A percentile compares a stretch with the other conserved stretches of the same genome.
Evolutionary conservation across 2,329 filamentous ascomycete species (phyloP).

Genomic region (Chrysosporium queenslandicum): DNA sequence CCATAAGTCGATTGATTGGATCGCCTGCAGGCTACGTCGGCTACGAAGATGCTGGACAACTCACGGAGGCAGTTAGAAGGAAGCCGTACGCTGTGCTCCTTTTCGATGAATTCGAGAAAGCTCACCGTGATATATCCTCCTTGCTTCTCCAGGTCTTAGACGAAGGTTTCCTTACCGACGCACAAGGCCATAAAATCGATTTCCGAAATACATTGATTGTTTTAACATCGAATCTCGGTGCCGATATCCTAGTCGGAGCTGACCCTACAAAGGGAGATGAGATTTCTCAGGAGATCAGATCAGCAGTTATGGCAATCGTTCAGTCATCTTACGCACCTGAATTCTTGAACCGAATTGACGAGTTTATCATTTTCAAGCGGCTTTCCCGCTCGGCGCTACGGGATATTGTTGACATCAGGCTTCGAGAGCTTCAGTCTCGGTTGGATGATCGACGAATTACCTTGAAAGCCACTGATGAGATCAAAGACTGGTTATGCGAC

Average conservation of each 20-base stretch:
- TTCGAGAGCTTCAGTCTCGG: conserved; percentile 70
- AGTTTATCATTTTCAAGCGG: conserved; percentile 92
- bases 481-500: conserved; percentile 78
- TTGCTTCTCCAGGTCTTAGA: conserved; percentile 89
- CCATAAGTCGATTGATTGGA: conserved; percentile 83
- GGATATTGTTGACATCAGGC: conserved; percentile 87
- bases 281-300: conserved; percentile 62
- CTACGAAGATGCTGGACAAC: conserved; percentile 90
- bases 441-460: conserved; percentile 77
- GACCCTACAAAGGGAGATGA: conserved; percentile 58
- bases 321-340: conserved; percentile 68
- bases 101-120: conserved; percentile 97
- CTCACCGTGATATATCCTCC: conserved; percentile 86
- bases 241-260: conserved; percentile 74
- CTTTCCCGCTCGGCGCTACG: conserved; percentile 67
- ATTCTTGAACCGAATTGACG: conserved; percentile 92
- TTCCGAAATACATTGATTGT: conserved; percentile 96
- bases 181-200: conserved; percentile 92
- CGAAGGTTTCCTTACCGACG: conserved; percentile 89
- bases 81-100: conserved; percentile 93
- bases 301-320: conserved; percentile 82
- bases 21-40: conserved; percentile 90
- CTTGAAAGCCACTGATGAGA: conserved; percentile 58
- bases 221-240: conserved; percentile 87
- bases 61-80: conserved; percentile 86